Evolutionary conservation across 441 rosid species (phyloP).

Genomic region (Populus hybrid): DNA sequence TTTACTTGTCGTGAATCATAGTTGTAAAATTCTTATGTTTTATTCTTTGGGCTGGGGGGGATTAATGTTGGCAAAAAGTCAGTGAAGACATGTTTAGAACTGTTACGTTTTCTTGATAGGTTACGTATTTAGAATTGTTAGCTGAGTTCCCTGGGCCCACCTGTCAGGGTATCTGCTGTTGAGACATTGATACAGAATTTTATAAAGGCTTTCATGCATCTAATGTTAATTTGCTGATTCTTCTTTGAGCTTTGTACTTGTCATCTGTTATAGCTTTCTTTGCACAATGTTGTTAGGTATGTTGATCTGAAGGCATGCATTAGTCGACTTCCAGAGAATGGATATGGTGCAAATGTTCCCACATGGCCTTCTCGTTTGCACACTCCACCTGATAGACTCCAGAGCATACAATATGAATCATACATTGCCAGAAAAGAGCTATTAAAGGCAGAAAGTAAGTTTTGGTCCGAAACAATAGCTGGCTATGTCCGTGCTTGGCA

Average conservation of each 20-base stretch:
- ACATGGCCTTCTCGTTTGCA: conserved; percentile 85
- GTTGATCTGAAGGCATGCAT: conserved; percentile 88
- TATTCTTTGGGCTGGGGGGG: background rate
- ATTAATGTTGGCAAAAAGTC: background rate
- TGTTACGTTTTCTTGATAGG: background rate
- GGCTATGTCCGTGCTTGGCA: conserved; percentile 69
- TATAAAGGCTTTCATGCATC: background rate
- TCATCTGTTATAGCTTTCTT: conserved; percentile 11
- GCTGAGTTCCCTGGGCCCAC: background rate
- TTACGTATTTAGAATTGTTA: background rate
- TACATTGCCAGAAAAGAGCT: conserved; percentile 88
- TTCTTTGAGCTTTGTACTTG: conserved; percentile 15
- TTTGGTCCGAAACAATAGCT: conserved; percentile 76
- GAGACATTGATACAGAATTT: background rate
- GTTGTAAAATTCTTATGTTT: background rate
- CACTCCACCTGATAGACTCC: conserved; percentile 90
- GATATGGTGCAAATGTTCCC: conserved; percentile 69
- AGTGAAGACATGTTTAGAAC: background rate
- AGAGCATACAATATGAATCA: conserved; percentile 80
- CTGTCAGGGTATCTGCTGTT: background rate
- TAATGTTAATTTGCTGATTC: conserved; percentile 3
- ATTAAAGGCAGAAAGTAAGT: conserved; percentile 82
- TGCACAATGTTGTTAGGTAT: conserved; percentile 50
- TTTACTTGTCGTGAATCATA: background rate
- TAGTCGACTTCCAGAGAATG: conserved; percentile 74